Evolutionary conservation across 768 basidiomycete species (phyloP).

Genomic region (Plicaturopsis crispa): DNA sequence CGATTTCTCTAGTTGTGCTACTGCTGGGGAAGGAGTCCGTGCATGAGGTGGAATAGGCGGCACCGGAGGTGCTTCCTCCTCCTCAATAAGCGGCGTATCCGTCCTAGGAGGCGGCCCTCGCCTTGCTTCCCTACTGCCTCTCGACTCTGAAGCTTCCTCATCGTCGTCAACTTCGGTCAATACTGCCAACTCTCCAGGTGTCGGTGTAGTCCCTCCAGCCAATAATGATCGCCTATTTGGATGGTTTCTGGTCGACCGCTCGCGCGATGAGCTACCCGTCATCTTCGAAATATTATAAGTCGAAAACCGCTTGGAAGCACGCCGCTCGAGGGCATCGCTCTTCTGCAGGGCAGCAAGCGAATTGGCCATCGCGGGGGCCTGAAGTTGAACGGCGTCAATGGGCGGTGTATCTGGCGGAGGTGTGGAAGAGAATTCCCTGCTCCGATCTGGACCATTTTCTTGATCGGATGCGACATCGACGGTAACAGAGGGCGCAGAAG

Average conservation of each 20-base stretch:
- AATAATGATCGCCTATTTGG: slow-evolving; percentile 64
- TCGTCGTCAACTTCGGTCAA: slow-evolving; percentile 73
- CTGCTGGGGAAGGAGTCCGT: slow-evolving; percentile 27
- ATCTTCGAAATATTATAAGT: slow-evolving; percentile 93
- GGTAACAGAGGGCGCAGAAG: slow-evolving; percentile 38
- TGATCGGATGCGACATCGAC: slow-evolving; percentile 16
- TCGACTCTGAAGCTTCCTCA: slow-evolving; percentile 19
- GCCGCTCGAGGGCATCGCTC: slow-evolving; percentile 77
- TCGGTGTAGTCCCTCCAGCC: slow-evolving; percentile 54
- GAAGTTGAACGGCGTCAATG: slow-evolving; percentile 25
- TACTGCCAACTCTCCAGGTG: slow-evolving; percentile 64
- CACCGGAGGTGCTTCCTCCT: slow-evolving; percentile 25
- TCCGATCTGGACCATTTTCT: slow-evolving; percentile 18
- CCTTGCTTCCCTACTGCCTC: slow-evolving; percentile 11
- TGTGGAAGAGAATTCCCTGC: slow-evolving; percentile 8
- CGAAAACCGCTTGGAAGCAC: slow-evolving; percentile 94
- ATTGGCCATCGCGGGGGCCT: slow-evolving; percentile 61
- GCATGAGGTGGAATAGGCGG: too few relatives aligned
- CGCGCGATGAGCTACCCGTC: slow-evolving; percentile 50
- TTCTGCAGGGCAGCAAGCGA: slow-evolving; percentile 86
- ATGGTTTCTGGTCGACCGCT: slow-evolving; percentile 40
- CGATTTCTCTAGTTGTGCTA: not conserved
- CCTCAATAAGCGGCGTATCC: slow-evolving; percentile 18
- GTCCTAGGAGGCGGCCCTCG: slow-evolving; percentile 1
- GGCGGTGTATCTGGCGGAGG: slow-evolving; percentile 32